Base-by-base conservation (phyloP, 208 protist genomes). In the Tritrichomonas foetus region DNA sequence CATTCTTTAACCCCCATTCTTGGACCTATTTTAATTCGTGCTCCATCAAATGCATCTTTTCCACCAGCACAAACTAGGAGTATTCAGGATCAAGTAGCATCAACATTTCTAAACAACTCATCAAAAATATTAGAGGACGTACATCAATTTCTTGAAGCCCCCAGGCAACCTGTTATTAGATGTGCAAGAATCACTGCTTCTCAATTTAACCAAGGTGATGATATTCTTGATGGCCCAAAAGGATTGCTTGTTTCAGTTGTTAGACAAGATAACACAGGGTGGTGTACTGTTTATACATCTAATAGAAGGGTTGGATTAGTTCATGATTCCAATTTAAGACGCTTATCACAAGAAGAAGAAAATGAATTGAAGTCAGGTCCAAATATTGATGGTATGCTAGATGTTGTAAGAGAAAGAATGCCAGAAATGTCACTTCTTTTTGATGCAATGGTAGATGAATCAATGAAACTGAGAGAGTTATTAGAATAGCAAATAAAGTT, bases 1-100 rank as follows among this genome's bases (percentile, higher is more conserved):
- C 50, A 50, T 41, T 20, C 41, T 0, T 20, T 82, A 50, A 36
- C 50, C 8, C 41, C 74, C 5, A 50, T 50, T 82, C 9, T 82
- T 41, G 74, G 74, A 82, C 74, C 74, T 22, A 82, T 82, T 82
- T 20, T 82, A 9, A 82, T 82, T 30, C 74, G 74, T 82, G 33
- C 69, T 5, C 74, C 74, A 82, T 50, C 47, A 41, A 41, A 36
- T 22, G 22, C 11, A 11, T 82, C 74, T 3, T n/a, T 82, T 25
- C n/a, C 41, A 50, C 5, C 74, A n/a, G n/a, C 41, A 11, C 74
- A 82, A 82, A 20, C 50, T 82, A 36, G 41, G 11, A 47, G 14
- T 82, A 41, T 50, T 53, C 74, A 82, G 30, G 74, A 82, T 50
- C n/a, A 82, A 25, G 41, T 82, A 25, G 41, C 41, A 50, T 36